These are phyloP conservation scores for Boletus coffeatus DNA, from an alignment of 1,284 basidiomycete genomes.

Conservation along the genomic window DNA sequence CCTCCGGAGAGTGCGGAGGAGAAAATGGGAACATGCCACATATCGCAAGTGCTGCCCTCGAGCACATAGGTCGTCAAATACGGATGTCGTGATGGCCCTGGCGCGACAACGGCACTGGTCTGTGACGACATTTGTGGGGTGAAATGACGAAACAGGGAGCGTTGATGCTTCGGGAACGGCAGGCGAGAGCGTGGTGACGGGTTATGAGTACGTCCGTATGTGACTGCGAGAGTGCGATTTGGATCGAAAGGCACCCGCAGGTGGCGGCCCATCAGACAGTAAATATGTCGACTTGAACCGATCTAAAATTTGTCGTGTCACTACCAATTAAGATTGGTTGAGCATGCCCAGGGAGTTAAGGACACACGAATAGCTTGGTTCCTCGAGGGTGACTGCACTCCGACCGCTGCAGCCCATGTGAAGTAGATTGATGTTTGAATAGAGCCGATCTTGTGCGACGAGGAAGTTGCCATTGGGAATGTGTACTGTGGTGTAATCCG, in stretches of 20 bases:
- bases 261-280: slow-evolving; percentile 39
- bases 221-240: slow-evolving; percentile 29
- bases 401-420: slow-evolving; percentile 75
- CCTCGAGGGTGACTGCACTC: slow-evolving; percentile 68
- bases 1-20: slow-evolving; percentile 21
- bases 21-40: slow-evolving; percentile 55
- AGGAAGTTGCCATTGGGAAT: slow-evolving; percentile 67
- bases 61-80: slow-evolving; percentile 48
- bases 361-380: slow-evolving; percentile 40
- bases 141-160: background rate
- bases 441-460: slow-evolving; percentile 56
- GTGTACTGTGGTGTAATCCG: slow-evolving; percentile 72
- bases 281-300: slow-evolving; percentile 68
- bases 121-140: slow-evolving; percentile 8
- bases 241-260: slow-evolving; percentile 23
- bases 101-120: background rate
- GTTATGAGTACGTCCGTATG: slow-evolving; percentile 27
- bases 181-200: slow-evolving; percentile 23
- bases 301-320: slow-evolving; percentile 61
- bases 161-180: slow-evolving; percentile 20
- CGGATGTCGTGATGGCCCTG: slow-evolving; percentile 25
- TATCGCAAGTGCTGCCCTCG: slow-evolving; percentile 56
- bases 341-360: slow-evolving; percentile 7
- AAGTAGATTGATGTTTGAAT: slow-evolving; percentile 72
- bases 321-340: slow-evolving; percentile 32